Conservation (phyloP, 768 basidiomycete genomes). For the Podaxis pistillaris region DNA sequence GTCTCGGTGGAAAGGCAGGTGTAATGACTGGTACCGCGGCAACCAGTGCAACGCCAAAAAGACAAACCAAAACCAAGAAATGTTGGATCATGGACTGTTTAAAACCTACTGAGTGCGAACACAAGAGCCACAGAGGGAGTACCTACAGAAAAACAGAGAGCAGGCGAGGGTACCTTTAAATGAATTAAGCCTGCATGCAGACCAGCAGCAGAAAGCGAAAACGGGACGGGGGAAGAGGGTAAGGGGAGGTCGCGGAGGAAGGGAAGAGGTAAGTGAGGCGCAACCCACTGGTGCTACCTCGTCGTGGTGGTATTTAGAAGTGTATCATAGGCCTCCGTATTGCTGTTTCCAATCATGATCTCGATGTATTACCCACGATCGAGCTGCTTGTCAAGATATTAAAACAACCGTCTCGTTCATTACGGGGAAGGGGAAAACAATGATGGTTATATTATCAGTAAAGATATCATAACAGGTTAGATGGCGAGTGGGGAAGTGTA, state of each 20-base stretch:
- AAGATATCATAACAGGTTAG: slow-evolving; percentile 8
- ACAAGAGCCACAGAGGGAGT: neutral
- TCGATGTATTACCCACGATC: neutral
- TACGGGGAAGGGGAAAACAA: neutral
- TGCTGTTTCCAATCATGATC: neutral
- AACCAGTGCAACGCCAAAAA: slow-evolving; percentile 1
- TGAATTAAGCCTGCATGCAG: slow-evolving; percentile 2
- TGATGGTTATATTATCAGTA: slow-evolving; percentile 9
- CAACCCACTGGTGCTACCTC: neutral
- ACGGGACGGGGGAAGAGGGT: neutral
- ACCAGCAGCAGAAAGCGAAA: slow-evolving; percentile 8
- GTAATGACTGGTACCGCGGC: neutral
- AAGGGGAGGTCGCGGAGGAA: neutral
- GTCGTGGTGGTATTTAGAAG: neutral
- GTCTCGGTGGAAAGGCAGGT: neutral
- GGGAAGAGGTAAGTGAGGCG: neutral
- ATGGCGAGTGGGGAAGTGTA: neutral
- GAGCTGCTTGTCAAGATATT: neutral
- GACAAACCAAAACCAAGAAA: neutral
- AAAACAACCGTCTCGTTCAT: neutral
- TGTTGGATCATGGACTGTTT: neutral
- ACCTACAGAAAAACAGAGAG: neutral
- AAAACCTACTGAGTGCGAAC: neutral
- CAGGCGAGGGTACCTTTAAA: neutral
- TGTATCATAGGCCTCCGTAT: neutral